phyloP scores from a whole-genome alignment of 139 green algal species.

The Ettlia oleoabundans region DNA sequence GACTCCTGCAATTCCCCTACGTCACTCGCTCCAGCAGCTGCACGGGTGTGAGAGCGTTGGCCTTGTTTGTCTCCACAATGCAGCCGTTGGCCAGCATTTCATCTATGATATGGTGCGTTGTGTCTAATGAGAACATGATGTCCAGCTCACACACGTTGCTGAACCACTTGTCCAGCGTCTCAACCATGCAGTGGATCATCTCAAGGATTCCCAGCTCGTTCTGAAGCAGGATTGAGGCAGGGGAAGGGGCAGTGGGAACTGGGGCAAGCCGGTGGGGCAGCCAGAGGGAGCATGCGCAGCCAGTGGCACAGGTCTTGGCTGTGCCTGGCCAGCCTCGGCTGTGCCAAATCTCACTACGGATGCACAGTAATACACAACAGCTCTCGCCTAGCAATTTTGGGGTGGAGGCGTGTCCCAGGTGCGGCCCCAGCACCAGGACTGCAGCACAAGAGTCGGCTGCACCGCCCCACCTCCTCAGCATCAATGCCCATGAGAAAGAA shows the following conservation, averaged over 20 bases:
- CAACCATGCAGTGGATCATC: conserved; percentile 94
- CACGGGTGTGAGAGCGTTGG: conserved; percentile 85
- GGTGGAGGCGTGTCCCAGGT: no score
- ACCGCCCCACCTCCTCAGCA: conserved; percentile 81
- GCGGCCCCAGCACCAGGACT: background rate
- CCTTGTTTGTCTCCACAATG: conserved; percentile 96
- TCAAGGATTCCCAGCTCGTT: conserved; percentile 97
- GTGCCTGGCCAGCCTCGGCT: background rate
- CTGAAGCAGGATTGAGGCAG: conserved; percentile 47
- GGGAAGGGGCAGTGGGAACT: background rate
- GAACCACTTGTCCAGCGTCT: conserved; percentile 84
- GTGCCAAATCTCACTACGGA: background rate
- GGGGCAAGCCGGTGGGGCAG: no score
- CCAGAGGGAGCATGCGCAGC: no score
- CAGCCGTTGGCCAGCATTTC: conserved; percentile 93
- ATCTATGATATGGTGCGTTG: conserved; percentile 95
- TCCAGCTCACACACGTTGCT: conserved; percentile 93
- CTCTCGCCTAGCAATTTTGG: no score
- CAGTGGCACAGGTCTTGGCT: no score
- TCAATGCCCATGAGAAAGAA: conserved; percentile 99
- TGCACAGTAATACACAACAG: no score
- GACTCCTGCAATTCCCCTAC: no score
- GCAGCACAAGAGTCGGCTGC: background rate
- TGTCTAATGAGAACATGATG: conserved; percentile 98
- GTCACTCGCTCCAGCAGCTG: conserved; percentile 18